phyloP scores from a whole-genome alignment of 768 basidiomycete genomes.

The Phylloporus sp. region DNA sequence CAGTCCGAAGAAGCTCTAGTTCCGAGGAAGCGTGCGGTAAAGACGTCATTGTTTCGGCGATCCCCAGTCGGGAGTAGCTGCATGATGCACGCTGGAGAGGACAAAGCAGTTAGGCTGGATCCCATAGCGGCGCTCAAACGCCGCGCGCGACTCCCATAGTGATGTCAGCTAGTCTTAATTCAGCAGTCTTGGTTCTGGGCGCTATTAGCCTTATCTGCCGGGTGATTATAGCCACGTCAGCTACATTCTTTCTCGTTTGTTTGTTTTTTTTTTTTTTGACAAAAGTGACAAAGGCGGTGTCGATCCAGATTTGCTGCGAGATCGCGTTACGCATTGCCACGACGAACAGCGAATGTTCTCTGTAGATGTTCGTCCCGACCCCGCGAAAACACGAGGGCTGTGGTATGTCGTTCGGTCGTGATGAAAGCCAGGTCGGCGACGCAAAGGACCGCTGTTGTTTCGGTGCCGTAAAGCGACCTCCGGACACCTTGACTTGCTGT shows the following conservation, averaged over 20 bases:
- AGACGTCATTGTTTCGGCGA: background rate
- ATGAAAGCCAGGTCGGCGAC: background rate
- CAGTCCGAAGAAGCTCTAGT: background rate
- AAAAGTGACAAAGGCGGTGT: constrained; percentile 5
- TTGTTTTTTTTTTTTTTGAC: no score
- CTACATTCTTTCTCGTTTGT: no score
- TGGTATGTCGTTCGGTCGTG: no score
- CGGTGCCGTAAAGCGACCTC: constrained; percentile 11
- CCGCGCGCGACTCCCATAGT: constrained; percentile 27
- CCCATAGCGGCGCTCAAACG: constrained; percentile 27
- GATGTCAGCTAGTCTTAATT: constrained; percentile 41
- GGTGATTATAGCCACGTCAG: constrained; percentile 12
- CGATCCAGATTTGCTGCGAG: background rate
- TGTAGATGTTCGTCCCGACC: no score
- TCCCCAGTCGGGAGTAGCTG: background rate
- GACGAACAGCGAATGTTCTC: no score
- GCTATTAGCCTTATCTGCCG: constrained; percentile 8
- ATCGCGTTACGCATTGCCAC: constrained; percentile 6
- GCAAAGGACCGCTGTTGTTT: constrained; percentile 4
- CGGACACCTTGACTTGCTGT: constrained; percentile 18
- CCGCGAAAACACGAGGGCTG: no score
- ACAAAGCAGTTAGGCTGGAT: constrained; percentile 40
- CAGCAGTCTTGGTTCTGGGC: constrained; percentile 20
- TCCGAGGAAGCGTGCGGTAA: no score
- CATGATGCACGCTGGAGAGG: constrained; percentile 23